Conservation (phyloP, 2,329 filamentous ascomycete species). For the Ceratocystis colombiana region DNA sequence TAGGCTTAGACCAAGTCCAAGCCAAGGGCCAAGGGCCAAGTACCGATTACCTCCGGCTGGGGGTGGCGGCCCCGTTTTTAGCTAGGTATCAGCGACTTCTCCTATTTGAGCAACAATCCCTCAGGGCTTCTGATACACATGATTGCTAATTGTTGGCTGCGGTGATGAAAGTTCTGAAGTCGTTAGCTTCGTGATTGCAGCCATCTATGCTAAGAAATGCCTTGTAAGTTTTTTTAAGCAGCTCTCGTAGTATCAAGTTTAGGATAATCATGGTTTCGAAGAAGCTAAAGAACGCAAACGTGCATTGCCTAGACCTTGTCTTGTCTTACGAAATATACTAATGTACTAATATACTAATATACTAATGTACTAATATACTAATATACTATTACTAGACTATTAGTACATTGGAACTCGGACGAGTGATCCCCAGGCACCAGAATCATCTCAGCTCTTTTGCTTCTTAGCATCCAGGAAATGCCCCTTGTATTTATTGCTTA, state of each 20-base stretch:
- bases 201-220: background rate
- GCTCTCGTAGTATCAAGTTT: background rate
- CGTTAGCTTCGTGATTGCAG: background rate
- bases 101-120: slow-evolving; percentile 3
- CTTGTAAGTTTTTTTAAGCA: background rate
- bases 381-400: background rate
- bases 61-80: slow-evolving; percentile 3
- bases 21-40: background rate
- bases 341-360: no score
- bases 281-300: background rate
- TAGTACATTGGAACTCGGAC: background rate
- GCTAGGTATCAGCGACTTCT: background rate
- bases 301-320: background rate
- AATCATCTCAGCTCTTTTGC: background rate
- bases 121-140: background rate
- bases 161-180: background rate
- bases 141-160: background rate
- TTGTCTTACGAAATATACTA: no score
- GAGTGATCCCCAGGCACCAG: background rate
- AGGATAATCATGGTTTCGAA: no score
- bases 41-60: slow-evolving; percentile 4
- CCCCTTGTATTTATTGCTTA: no score
- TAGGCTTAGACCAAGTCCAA: background rate
- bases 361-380: no score
- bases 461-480: background rate